Evolutionary conservation across 345 rosid species (phyloP), one percentile per base, ranked within the genome.

Genomic region (Microthlaspi erraticum): DNA sequence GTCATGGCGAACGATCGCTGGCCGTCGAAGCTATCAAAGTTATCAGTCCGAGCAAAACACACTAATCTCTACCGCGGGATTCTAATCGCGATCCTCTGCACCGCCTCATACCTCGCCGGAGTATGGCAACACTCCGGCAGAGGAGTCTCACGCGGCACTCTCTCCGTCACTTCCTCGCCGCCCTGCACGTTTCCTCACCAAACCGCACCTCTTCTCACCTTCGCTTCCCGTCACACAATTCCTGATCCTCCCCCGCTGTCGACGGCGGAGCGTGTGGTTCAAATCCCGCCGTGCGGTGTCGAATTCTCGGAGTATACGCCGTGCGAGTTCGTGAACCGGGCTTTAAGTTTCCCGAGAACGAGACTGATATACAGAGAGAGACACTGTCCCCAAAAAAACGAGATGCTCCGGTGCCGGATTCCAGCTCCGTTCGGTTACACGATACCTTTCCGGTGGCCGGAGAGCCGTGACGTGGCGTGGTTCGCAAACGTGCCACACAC

Each of bases 401-500:
- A 66, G 52, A 31, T 41, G 0, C 68, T 74, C 55, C 41, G 42
- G 6, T 93, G 98, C 9, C 86, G 92, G 11, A 71, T 91, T 3
- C 96, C 98, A 23, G 92, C 94, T 0, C 96, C 97, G 44, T 63
- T 70, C 60, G 96, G 97, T 0, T 93, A 93, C 20, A 76, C 20
- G 42, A 61, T 78, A 1, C 97, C 97, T 8, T 90, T 91, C 55
- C 68, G 64, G 74, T 93, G 98, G 98, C 98, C 98, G 56, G 59
- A 78, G 78, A 91, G 98, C 56, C 81, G 96, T 43, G 90, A 81
- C 6, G 70, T 48, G 13, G 96, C 81, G 5, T 93, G 98, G 98
- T 93, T 82, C 54, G 88, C 87, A 13, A 90, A 93, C 72, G 93
- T 87, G 44, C 98, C 97, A 0, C 98, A 93, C 39, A 87, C 82